A percentile compares a stretch with the other conserved stretches of the same genome.
phyloP scores from a whole-genome alignment of 331 rosid species.

The Malus hybrid region DNA sequence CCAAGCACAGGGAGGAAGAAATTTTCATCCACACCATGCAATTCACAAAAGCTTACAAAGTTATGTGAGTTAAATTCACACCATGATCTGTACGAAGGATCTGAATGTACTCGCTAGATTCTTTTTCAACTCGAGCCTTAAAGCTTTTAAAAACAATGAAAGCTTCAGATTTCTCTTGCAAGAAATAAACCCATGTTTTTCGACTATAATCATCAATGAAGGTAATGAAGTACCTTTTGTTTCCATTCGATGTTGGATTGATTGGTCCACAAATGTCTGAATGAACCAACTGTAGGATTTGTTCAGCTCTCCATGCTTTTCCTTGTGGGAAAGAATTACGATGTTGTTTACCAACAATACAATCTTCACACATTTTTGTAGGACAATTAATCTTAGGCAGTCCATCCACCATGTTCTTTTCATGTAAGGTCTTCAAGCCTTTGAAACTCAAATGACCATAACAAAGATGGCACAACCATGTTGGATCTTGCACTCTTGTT shows the following conservation, averaged over 20 bases:
- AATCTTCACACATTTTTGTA: not conserved
- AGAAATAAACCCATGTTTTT: no score
- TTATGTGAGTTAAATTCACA: no score
- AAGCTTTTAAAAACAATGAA: no score
- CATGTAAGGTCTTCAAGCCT: not conserved
- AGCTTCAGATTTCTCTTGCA: no score
- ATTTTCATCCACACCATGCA: no score
- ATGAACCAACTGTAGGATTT: not conserved
- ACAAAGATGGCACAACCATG: not conserved
- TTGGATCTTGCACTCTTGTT: not conserved
- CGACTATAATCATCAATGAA: not conserved
- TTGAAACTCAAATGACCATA: not conserved
- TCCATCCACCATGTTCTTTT: not conserved
- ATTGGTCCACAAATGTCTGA: not conserved
- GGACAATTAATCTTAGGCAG: not conserved
- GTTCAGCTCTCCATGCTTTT: not conserved
- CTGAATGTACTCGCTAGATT: no score
- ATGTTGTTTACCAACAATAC: not conserved
- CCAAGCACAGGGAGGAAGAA: no score
- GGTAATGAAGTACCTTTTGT: not conserved
- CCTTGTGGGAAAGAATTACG: not conserved
- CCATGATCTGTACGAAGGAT: no score
- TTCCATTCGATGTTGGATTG: not conserved
- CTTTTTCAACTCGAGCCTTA: no score
- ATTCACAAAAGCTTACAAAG: no score